Evolutionary conservation across 306 rosid species (phyloP).

Genomic region (Sophora flavescens): DNA sequence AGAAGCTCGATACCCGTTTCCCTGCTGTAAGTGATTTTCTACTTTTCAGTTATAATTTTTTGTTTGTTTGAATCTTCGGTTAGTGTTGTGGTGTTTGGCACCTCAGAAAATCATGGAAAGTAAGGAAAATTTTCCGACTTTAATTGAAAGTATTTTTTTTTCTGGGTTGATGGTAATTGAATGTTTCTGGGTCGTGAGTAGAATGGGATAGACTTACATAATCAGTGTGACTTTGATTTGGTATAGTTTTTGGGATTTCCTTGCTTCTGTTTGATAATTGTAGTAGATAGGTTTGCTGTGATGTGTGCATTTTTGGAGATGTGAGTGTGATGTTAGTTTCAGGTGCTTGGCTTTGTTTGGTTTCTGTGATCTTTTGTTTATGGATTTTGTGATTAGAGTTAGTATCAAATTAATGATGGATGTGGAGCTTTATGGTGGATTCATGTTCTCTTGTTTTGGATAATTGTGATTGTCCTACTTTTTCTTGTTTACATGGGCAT

Average conservation of each 20-base stretch:
- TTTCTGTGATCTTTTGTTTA: not conserved
- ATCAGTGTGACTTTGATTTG: constrained; percentile 16
- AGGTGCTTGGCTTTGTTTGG: constrained; percentile 30
- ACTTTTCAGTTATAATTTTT: not conserved
- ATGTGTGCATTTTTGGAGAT: not conserved
- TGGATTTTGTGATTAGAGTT: constrained; percentile 30
- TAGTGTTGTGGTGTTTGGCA: constrained; percentile 29
- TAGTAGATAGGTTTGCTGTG: not conserved
- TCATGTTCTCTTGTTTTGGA: constrained; percentile 7
- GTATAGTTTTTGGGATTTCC: not conserved
- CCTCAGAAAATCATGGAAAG: constrained; percentile 19
- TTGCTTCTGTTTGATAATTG: constrained; percentile 22
- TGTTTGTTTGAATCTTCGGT: not conserved
- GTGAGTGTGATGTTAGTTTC: not conserved
- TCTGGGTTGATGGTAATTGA: constrained; percentile 13
- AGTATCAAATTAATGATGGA: not conserved
- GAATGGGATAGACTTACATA: not conserved
- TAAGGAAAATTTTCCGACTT: not conserved
- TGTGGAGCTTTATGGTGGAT: constrained; percentile 3
- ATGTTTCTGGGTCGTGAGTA: constrained; percentile 19
- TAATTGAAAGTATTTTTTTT: not conserved
- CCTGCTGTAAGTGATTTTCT: constrained; percentile 79
- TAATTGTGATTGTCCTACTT: not conserved
- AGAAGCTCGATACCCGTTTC: constrained; percentile 96
- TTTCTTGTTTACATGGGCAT: not conserved